These are phyloP conservation scores for Trametes cingulata DNA, from an alignment of 768 basidiomycete genomes.

Conservation along the genomic window DNA sequence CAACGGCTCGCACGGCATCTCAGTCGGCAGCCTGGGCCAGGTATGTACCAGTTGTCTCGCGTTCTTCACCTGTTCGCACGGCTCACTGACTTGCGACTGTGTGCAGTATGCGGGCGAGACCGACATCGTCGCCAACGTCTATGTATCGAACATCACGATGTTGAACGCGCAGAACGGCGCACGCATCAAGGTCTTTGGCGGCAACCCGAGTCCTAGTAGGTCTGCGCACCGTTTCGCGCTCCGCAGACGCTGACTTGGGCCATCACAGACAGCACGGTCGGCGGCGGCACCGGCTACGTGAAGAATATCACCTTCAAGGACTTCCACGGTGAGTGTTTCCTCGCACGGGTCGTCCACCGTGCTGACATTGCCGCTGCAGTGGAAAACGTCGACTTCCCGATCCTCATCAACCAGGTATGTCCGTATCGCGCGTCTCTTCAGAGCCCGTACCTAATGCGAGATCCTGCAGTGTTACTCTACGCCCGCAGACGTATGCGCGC, in stretches of 20 bases:
- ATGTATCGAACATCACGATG: slow-evolving; percentile 44
- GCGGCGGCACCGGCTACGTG: slow-evolving; percentile 47
- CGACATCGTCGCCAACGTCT: slow-evolving; percentile 48
- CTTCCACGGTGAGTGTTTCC: slow-evolving; percentile 30
- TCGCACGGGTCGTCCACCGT: slow-evolving; percentile 9
- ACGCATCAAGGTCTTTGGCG: slow-evolving; percentile 54
- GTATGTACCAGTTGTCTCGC: slow-evolving; percentile 1
- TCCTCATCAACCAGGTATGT: slow-evolving; percentile 40
- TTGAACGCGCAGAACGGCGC: slow-evolving; percentile 49
- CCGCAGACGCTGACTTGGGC: background rate
- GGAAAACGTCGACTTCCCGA: slow-evolving; percentile 43
- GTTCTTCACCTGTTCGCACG: too few species aligned
- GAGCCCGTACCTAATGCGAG: background rate
- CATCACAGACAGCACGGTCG: slow-evolving; percentile 34
- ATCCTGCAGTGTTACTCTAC: slow-evolving; percentile 40
- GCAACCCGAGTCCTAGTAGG: slow-evolving; percentile 39
- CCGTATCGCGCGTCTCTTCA: too few species aligned
- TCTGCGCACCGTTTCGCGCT: background rate
- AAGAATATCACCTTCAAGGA: slow-evolving; percentile 32
- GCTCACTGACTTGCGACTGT: background rate
- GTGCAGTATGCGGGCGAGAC: slow-evolving; percentile 38
- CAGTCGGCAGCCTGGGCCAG: slow-evolving; percentile 51
- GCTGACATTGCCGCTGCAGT: slow-evolving; percentile 27
- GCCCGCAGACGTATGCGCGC: slow-evolving; percentile 35
- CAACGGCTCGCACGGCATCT: slow-evolving; percentile 48